Conservation (phyloP, 2,329 filamentous ascomycete species). For the Exophiala sp. region DNA sequence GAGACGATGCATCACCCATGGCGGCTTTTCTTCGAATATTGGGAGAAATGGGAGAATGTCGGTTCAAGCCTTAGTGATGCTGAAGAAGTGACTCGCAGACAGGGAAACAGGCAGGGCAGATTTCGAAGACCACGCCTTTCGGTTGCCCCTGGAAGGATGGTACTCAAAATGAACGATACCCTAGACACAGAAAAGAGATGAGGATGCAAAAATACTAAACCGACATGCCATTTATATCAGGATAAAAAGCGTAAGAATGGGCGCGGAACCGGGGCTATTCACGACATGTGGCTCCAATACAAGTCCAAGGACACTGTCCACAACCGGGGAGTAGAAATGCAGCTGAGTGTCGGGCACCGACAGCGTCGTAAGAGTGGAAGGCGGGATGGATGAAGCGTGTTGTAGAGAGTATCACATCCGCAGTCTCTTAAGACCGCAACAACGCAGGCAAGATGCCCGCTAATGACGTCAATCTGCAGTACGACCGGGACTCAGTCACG, state of each 20-base stretch:
- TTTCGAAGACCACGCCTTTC: not conserved
- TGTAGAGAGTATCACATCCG: too few species aligned
- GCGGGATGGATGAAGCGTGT: too few species aligned
- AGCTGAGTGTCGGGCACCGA: not conserved
- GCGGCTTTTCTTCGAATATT: not conserved
- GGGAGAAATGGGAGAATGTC: not conserved
- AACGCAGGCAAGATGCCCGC: too few species aligned
- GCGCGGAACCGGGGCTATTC: not conserved
- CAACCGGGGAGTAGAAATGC: not conserved
- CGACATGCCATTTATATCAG: not conserved
- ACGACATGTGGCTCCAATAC: not conserved
- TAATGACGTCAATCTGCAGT: too few species aligned
- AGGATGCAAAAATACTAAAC: not conserved
- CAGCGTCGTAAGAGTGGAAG: not conserved
- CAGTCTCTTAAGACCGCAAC: too few species aligned
- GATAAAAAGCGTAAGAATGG: not conserved
- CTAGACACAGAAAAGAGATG: not conserved
- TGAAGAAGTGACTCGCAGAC: too few species aligned
- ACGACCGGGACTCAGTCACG: too few species aligned
- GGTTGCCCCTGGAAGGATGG: too few species aligned
- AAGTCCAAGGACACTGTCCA: not conserved
- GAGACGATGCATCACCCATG: slow-evolving; percentile 22
- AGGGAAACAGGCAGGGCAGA: not conserved
- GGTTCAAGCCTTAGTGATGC: not conserved
- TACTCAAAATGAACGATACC: too few species aligned